These are phyloP conservation scores for Tetraselmis striata DNA, from an alignment of 139 green algal genomes.

Conservation along the genomic window DNA sequence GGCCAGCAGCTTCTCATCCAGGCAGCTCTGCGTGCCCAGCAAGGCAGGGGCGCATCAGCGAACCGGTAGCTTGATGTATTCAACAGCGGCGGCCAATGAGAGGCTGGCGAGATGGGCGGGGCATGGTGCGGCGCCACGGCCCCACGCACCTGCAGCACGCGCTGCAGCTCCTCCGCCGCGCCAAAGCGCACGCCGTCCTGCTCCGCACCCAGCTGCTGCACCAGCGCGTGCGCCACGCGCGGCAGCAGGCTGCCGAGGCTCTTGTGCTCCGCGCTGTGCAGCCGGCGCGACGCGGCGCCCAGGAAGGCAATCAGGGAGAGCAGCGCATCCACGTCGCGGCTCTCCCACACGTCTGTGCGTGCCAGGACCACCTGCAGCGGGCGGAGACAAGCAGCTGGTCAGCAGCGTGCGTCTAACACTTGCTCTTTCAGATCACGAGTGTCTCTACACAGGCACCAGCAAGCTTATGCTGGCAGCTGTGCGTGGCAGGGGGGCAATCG, in stretches of 20 bases:
- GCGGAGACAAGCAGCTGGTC: background rate
- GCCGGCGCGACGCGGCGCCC: conserved; percentile 11
- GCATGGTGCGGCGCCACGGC: too few species aligned
- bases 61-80: too few species aligned
- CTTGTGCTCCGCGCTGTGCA: conserved; percentile 35
- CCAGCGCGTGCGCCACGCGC: conserved; percentile 47
- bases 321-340: conserved; percentile 33
- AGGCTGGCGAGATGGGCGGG: too few species aligned
- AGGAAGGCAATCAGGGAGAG: conserved; percentile 30
- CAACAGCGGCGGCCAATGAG: too few species aligned
- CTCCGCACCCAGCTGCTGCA: conserved; percentile 56
- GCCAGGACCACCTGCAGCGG: conserved; percentile 27
- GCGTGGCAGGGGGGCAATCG: too few species aligned
- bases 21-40: conserved; percentile 20
- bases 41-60: too few species aligned
- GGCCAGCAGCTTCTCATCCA: conserved; percentile 27
- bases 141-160: background rate
- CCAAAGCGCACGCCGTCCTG: conserved; percentile 69
- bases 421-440: background rate
- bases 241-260: conserved; percentile 37
- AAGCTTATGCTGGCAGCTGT: too few species aligned
- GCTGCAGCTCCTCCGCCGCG: conserved; percentile 34
- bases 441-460: background rate
- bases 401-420: background rate
- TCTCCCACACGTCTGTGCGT: conserved; percentile 31